Base-by-base conservation (phyloP, 257 asterid species). In the Petunia secreta region DNA sequence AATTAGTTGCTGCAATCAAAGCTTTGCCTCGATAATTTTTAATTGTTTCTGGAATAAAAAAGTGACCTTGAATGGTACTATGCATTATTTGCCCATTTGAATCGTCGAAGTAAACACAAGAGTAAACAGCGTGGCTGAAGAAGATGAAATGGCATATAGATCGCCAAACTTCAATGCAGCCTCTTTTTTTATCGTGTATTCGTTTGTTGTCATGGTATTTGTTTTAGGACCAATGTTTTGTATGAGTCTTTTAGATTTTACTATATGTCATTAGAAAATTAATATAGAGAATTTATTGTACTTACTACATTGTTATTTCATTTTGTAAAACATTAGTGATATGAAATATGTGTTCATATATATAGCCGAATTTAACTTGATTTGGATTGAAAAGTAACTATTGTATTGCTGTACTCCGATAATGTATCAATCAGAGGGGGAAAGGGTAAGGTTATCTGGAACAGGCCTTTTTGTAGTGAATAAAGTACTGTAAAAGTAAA, bases 1-100 rank as follows among this genome's bases (percentile, higher is more conserved):
- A 9, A 52, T 6, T 68, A 43, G 57, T 3, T 36, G 41, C 43
- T 9, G 8, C 68, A 63, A 34, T 8, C 7, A 62, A 62, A 44
- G 57, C 57, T n/a, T 68, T 68, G 39, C 9, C 4, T 2, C 16
- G 75, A 67, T 14, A 41, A 41, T 41, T 41, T 41, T 5, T 13
- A 41, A 66, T 40, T 2, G 8, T 44, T 68, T 68, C 39, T 68
- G 57, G 7, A n/a, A 55, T n/a, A 43, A 16, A 43, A 43, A 16
- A 7, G 75, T 16, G n/a, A 57, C 62, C 62, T 15, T 44, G 76
- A 48, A 50, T 38, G 34, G 43, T 25, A 25, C 2, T 25, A 25
- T 25, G 77, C 43, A 25, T 48, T 71, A 71, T 71, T 25, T 48
- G 11, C 60, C 77, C 60, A 48, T 71, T 48, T 71, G 77, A 71